Conservation (phyloP, 768 basidiomycete genomes). For the Gymnopilus dilepis region DNA sequence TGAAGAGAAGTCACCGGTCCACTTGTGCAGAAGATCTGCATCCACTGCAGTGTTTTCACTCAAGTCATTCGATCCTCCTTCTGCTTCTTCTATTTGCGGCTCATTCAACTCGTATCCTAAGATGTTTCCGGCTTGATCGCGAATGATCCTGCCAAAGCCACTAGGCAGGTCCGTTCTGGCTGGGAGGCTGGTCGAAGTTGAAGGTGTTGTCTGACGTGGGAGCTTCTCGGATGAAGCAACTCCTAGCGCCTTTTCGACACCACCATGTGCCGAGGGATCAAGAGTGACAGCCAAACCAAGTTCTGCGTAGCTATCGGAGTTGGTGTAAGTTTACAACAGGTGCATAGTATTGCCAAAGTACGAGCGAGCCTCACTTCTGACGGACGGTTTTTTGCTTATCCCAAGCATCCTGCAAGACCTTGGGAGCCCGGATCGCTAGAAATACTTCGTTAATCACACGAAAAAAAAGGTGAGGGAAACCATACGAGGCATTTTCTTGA, state of each 20-base stretch:
- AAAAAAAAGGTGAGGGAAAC: slow-evolving; percentile 6
- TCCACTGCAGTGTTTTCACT: slow-evolving; percentile 29
- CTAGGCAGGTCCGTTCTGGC: slow-evolving; percentile 46
- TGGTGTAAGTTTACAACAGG: not conserved
- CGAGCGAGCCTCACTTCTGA: slow-evolving; percentile 74
- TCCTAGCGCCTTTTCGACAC: slow-evolving; percentile 54
- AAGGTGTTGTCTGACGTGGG: slow-evolving; percentile 13
- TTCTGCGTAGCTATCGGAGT: slow-evolving; percentile 64
- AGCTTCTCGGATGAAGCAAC: slow-evolving; percentile 22
- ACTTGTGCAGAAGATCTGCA: slow-evolving; percentile 35
- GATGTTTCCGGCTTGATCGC: slow-evolving; percentile 80
- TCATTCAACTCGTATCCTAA: slow-evolving; percentile 70
- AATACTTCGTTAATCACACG: slow-evolving; percentile 18
- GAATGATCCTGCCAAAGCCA: slow-evolving; percentile 81
- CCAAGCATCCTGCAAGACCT: slow-evolving; percentile 84
- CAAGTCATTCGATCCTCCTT: slow-evolving; percentile 37
- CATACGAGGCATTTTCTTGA: slow-evolving; percentile 81
- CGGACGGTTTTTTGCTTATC: slow-evolving; percentile 84
- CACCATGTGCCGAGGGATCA: slow-evolving; percentile 72
- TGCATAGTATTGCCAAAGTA: not conserved
- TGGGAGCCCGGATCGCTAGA: slow-evolving; percentile 80
- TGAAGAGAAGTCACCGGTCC: slow-evolving; percentile 44
- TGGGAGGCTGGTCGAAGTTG: slow-evolving; percentile 20
- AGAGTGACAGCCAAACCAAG: slow-evolving; percentile 76
- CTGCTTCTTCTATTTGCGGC: slow-evolving; percentile 42